These are phyloP conservation scores for Mycena pura DNA, from an alignment of 768 basidiomycete species.

Conservation along the genomic window DNA sequence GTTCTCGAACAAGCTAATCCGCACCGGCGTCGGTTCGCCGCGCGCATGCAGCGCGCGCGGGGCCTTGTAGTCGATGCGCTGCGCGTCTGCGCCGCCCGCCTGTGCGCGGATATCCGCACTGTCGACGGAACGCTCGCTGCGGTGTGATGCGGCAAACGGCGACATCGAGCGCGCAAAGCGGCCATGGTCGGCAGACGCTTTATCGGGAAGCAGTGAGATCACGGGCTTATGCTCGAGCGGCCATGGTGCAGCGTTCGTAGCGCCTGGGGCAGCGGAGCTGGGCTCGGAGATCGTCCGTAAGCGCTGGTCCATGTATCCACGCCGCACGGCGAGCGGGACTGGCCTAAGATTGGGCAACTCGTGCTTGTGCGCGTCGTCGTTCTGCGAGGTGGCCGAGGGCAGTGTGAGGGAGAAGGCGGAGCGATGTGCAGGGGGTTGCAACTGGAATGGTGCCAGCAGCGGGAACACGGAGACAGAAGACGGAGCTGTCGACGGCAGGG, in stretches of 20 bases:
- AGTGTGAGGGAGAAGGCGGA: conserved; percentile 12
- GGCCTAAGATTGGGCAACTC: conserved; percentile 7
- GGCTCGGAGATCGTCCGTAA: conserved; percentile 32
- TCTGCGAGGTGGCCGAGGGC: neutral
- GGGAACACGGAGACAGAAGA: neutral
- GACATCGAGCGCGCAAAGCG: conserved; percentile 19
- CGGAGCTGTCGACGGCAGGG: neutral
- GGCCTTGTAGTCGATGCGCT: conserved; percentile 60
- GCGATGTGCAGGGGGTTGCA: conserved; percentile 9
- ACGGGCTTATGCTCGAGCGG: neutral
- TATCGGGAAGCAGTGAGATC: neutral
- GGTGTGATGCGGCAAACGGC: conserved; percentile 8
- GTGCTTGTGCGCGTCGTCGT: conserved; percentile 2
- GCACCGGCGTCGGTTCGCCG: conserved; percentile 53
- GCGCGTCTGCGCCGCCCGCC: conserved; percentile 24
- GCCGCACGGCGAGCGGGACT: conserved; percentile 20
- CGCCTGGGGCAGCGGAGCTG: neutral
- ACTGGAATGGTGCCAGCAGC: conserved; percentile 13
- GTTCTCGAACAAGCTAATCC: conserved; percentile 68
- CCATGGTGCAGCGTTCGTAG: neutral
- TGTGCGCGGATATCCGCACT: neutral
- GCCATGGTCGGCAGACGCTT: neutral
- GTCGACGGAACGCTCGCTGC: neutral
- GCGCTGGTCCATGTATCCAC: conserved; percentile 26
- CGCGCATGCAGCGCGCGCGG: conserved; percentile 65